phyloP scores from a whole-genome alignment of 2,329 filamentous ascomycete genomes.

The Aspergillus sp. region DNA sequence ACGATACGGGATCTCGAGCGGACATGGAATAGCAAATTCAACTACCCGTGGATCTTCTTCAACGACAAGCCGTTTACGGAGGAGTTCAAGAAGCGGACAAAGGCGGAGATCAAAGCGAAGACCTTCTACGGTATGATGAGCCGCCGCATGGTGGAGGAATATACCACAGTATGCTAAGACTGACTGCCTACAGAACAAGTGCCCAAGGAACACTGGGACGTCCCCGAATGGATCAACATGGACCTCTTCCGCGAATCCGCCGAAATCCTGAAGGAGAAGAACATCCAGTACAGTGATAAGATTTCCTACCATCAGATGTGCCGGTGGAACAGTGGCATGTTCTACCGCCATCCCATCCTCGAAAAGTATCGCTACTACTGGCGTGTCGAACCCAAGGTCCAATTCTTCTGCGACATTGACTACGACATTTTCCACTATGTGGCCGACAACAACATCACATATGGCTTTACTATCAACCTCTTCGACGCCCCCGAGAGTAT shows the following conservation, averaged over 20 bases:
- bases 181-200: conserved; percentile 63
- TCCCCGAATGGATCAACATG: conserved; percentile 86
- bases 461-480: conserved; percentile 96
- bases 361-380: conserved; percentile 86
- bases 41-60: conserved; percentile 99
- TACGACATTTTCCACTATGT: conserved; percentile 99
- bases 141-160: conserved; percentile 12
- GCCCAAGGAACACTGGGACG: conserved; percentile 91
- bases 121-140: conserved; percentile 68
- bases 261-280: conserved; percentile 74
- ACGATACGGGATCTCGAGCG: conserved; percentile 89
- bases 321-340: conserved; percentile 96
- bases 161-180: conserved; percentile 13
- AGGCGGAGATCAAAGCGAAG: conserved; percentile 81
- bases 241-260: conserved; percentile 83
- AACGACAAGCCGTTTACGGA: conserved; percentile 92
- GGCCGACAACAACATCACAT: conserved; percentile 97
- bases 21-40: conserved; percentile 98
- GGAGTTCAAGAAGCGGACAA: conserved; percentile 83
- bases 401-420: conserved; percentile 98
- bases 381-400: conserved; percentile 97
- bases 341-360: conserved; percentile 93
- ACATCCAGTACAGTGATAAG: conserved; percentile 86
- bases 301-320: conserved; percentile 98
- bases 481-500: conserved; percentile 90